phyloP scores from a whole-genome alignment of 257 asterid genomes.

The Solanum verrucosum region DNA sequence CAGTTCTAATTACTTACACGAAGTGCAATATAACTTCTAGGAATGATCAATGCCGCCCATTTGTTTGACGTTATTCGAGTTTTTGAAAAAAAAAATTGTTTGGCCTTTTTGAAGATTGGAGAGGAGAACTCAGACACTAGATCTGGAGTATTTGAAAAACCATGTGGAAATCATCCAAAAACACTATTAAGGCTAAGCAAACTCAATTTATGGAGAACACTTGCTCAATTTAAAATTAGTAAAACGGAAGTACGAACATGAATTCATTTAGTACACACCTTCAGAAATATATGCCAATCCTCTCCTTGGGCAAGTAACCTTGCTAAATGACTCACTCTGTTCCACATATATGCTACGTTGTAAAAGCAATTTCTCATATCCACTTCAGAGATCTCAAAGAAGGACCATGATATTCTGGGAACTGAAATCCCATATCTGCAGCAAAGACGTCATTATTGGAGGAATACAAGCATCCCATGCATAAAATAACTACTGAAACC shows the following conservation, averaged over 20 bases:
- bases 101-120: neutral
- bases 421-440: slow-evolving; percentile 45
- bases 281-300: slow-evolving; percentile 71
- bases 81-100: neutral
- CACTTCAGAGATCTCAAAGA: slow-evolving; percentile 78
- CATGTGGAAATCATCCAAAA: neutral
- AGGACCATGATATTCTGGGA: slow-evolving; percentile 58
- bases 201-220: neutral
- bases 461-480: neutral
- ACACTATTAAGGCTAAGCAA: neutral
- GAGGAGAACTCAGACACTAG: neutral
- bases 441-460: neutral
- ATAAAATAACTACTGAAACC: neutral
- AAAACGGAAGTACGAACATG: neutral
- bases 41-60: neutral
- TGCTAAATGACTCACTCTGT: slow-evolving; percentile 36
- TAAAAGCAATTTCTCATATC: slow-evolving; percentile 45
- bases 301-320: slow-evolving; percentile 68
- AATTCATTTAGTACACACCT: slow-evolving; percentile 25
- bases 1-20: neutral
- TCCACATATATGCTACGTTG: slow-evolving; percentile 43
- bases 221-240: neutral
- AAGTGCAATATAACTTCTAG: neutral
- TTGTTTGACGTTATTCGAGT: neutral
- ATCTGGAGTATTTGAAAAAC: neutral